Evolutionary conservation across 2,329 filamentous ascomycete species (phyloP).

Genomic region (Penicillium brasilianum): DNA sequence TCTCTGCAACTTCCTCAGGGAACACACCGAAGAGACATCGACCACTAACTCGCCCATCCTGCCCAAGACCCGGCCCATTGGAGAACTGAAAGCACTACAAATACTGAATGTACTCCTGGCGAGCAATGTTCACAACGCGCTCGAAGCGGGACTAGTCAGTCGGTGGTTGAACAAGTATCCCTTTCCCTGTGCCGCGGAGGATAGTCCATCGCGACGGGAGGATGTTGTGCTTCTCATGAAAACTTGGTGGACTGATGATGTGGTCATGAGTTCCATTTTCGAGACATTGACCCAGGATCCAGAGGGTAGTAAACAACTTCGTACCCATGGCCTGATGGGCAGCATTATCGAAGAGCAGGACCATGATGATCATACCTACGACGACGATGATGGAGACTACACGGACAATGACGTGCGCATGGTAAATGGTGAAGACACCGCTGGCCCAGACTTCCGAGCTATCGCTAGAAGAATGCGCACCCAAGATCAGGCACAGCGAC

Average conservation of each 20-base stretch:
- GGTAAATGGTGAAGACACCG: conserved; percentile 59
- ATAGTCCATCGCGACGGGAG: conserved; percentile 44
- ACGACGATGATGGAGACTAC: conserved; percentile 20
- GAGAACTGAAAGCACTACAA: conserved; percentile 49
- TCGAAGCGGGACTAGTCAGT: conserved; percentile 70
- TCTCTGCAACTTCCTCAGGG: conserved; percentile 47
- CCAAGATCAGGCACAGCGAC: too few species aligned
- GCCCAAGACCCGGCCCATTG: conserved; percentile 47
- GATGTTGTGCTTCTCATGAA: conserved; percentile 50
- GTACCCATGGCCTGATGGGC: conserved; percentile 50
- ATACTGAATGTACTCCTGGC: conserved; percentile 68
- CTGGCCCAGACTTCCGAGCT: conserved; percentile 43
- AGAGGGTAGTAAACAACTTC: conserved; percentile 48
- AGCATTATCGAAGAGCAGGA: conserved; percentile 52
- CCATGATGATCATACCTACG: neutral
- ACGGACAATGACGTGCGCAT: conserved; percentile 57
- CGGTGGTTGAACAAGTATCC: conserved; percentile 76
- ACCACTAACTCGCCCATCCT: conserved; percentile 45
- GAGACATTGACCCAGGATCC: conserved; percentile 43
- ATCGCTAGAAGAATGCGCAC: conserved; percentile 30
- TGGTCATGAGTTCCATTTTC: conserved; percentile 52
- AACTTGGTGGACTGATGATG: conserved; percentile 49
- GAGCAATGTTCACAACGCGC: conserved; percentile 60
- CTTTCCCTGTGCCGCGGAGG: conserved; percentile 64
- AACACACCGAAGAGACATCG: conserved; percentile 43